Evolutionary conservation across 2,329 filamentous ascomycete species (phyloP).

Genomic region (Clarireedia hainanense): DNA sequence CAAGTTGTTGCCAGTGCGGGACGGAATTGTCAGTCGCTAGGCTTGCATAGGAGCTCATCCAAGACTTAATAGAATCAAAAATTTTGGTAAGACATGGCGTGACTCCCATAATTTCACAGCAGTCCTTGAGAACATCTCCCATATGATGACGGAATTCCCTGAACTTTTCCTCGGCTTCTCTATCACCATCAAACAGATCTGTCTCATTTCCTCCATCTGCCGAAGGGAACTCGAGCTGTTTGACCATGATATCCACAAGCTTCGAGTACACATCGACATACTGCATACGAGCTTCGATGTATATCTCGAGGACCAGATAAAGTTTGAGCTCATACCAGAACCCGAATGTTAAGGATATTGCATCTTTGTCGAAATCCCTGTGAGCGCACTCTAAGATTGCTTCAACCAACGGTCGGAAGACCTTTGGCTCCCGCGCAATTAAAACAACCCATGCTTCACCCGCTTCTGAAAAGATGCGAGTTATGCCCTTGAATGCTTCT

Average conservation of each 20-base stretch:
- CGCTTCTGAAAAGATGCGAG: conserved; percentile 84
- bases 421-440: conserved; percentile 72
- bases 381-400: conserved; percentile 86
- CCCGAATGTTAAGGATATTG: conserved; percentile 86
- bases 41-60: conserved; percentile 76
- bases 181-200: conserved; percentile 91
- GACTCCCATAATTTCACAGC: conserved; percentile 91
- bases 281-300: conserved; percentile 70
- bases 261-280: conserved; percentile 78
- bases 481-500: conserved; percentile 81
- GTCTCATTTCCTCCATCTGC: conserved; percentile 59
- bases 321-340: conserved; percentile 99
- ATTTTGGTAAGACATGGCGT: conserved; percentile 87
- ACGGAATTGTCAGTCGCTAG: conserved; percentile 68
- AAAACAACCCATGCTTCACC: conserved; percentile 92
- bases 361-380: conserved; percentile 80
- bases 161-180: conserved; percentile 94
- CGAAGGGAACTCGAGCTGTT: conserved; percentile 78
- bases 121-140: conserved; percentile 96
- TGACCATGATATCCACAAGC: conserved; percentile 87
- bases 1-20: conserved; percentile 92
- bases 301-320: conserved; percentile 84
- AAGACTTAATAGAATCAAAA: conserved; percentile 74
- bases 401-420: conserved; percentile 82
- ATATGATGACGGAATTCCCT: conserved; percentile 93